phyloP scores from a whole-genome alignment of 768 basidiomycete genomes.

The Phanerochaete sordida region DNA sequence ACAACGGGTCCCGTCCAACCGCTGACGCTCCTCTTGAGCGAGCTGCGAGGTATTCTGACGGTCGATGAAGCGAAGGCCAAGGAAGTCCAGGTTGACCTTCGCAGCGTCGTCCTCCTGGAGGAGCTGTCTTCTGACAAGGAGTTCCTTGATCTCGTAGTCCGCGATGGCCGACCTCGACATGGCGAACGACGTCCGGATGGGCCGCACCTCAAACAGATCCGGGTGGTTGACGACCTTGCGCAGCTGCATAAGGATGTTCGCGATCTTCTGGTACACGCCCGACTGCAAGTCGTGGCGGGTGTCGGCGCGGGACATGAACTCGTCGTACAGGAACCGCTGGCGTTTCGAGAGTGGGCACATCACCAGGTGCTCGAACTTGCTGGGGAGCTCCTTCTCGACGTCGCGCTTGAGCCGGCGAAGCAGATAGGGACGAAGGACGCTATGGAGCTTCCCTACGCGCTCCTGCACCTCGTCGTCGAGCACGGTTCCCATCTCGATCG shows the following conservation, averaged over 20 bases:
- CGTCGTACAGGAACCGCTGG: conserved; percentile 93
- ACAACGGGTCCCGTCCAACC: conserved; percentile 56
- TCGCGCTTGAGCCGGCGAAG: conserved; percentile 96
- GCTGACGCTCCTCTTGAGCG: conserved; percentile 48
- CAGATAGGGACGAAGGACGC: conserved; percentile 92
- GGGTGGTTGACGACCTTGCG: conserved; percentile 97
- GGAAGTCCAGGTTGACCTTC: conserved; percentile 52
- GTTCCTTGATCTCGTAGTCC: conserved; percentile 82
- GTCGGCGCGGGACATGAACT: conserved; percentile 88
- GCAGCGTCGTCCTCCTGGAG: conserved; percentile 52
- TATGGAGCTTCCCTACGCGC: conserved; percentile 85
- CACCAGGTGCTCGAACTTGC: conserved; percentile 88
- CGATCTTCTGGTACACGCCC: conserved; percentile 84
- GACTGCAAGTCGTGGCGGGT: conserved; percentile 80
- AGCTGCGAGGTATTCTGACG: conserved; percentile 51
- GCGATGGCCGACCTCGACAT: conserved; percentile 73
- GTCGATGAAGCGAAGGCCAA: conserved; percentile 62
- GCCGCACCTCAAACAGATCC: conserved; percentile 86
- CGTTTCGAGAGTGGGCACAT: conserved; percentile 87
- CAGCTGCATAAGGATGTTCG: conserved; percentile 96
- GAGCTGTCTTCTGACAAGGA: conserved; percentile 77
- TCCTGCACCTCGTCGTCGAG: conserved; percentile 82
- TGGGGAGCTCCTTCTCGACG: conserved; percentile 93
- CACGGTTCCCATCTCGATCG: conserved; percentile 78
- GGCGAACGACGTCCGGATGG: conserved; percentile 73